Conservation (phyloP, 495 filamentous ascomycete genomes). For the Paragyromitra xinjiangensis region DNA sequence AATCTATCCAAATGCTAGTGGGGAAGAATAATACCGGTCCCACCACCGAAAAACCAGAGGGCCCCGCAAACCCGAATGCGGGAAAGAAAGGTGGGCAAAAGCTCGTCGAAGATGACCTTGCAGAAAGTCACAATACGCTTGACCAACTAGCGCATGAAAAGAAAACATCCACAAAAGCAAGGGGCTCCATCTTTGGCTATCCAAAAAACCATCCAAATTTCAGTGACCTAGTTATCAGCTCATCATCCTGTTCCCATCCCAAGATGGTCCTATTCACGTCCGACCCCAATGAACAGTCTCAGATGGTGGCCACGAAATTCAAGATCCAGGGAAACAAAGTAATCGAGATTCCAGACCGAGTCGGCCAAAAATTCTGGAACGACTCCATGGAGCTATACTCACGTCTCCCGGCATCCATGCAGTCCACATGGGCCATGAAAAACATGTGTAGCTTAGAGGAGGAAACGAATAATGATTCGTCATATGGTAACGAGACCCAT, state of each 20-base stretch:
- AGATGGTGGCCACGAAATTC: slow-evolving; percentile 5
- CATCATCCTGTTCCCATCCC: slow-evolving; percentile 4
- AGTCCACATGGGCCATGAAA: background rate
- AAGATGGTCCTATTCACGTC: slow-evolving; percentile 22
- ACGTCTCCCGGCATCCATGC: background rate
- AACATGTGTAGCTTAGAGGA: slow-evolving; percentile 14
- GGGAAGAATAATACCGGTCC: background rate
- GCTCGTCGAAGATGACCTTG: background rate
- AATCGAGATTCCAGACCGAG: slow-evolving; percentile 4
- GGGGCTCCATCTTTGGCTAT: background rate
- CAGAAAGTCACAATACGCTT: background rate
- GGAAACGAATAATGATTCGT: background rate
- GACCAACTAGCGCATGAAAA: background rate
- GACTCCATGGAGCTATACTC: background rate
- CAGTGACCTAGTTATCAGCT: background rate
- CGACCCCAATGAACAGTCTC: background rate
- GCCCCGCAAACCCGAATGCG: background rate
- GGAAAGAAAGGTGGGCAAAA: background rate
- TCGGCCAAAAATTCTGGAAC: background rate
- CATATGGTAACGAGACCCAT: slow-evolving; percentile 20
- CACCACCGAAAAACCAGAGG: background rate
- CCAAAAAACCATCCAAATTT: background rate
- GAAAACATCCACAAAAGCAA: background rate
- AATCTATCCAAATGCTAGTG: background rate
- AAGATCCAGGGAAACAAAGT: background rate